Evolutionary conservation across 2,329 filamentous ascomycete genomes (phyloP).

Genomic region (Pseudogymnoascus sp.): DNA sequence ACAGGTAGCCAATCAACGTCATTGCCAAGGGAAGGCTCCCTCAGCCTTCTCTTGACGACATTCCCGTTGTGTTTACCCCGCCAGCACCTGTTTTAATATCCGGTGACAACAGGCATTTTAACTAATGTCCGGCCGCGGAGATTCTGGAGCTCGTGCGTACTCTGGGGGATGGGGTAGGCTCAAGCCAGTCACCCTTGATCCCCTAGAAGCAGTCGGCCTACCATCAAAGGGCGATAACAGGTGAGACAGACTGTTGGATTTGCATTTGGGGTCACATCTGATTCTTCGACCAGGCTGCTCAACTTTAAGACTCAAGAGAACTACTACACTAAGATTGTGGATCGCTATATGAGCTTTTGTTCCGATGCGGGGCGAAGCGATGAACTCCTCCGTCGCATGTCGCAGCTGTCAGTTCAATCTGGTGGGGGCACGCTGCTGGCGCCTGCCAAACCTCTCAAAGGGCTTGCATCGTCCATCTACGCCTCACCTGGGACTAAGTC

Average conservation of each 20-base stretch:
- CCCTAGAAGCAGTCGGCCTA: slow-evolving; percentile 72
- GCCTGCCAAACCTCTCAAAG: neutral
- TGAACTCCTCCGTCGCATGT: slow-evolving; percentile 67
- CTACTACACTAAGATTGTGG: slow-evolving; percentile 81
- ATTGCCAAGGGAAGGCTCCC: neutral
- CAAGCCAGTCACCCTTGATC: slow-evolving; percentile 65
- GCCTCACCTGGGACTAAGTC: neutral
- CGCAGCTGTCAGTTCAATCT: slow-evolving; percentile 42
- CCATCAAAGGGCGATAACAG: slow-evolving; percentile 86
- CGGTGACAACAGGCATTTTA: slow-evolving; percentile 1
- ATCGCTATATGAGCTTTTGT: slow-evolving; percentile 85
- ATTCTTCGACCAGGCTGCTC: slow-evolving; percentile 46
- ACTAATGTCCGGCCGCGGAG: slow-evolving; percentile 10
- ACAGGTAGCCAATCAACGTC: neutral
- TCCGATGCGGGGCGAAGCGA: slow-evolving; percentile 62
- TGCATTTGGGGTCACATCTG: slow-evolving; percentile 5
- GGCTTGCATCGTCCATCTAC: slow-evolving; percentile 11
- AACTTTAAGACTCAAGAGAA: slow-evolving; percentile 71
- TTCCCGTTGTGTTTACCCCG: slow-evolving; percentile 3
- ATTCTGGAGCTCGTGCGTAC: slow-evolving; percentile 14
- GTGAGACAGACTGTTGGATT: slow-evolving; percentile 35
- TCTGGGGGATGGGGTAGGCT: slow-evolving; percentile 61
- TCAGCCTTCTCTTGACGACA: slow-evolving; percentile 4
- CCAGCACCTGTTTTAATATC: neutral
- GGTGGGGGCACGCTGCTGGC: neutral